These are phyloP conservation scores for Scytalidium sp. DNA, from an alignment of 2,329 filamentous ascomycete genomes.

Conservation along the genomic window DNA sequence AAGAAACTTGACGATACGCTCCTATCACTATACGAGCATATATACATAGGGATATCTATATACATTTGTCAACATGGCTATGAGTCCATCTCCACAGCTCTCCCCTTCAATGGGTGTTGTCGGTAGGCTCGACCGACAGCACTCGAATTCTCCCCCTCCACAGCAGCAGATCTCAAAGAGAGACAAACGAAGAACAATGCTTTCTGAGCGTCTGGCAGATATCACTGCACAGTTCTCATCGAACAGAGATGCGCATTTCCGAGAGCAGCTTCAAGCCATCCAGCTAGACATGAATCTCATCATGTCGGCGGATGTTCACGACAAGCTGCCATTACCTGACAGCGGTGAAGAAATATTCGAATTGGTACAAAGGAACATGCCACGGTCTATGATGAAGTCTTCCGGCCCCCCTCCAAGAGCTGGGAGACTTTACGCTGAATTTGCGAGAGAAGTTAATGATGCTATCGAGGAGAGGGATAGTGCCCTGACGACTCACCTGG, in stretches of 20 bases:
- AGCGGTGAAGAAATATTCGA: slow-evolving; percentile 37
- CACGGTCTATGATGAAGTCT: slow-evolving; percentile 28
- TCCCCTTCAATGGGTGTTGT: slow-evolving; percentile 23
- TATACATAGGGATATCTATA: background rate
- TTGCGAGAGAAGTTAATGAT: slow-evolving; percentile 83
- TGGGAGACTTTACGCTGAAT: slow-evolving; percentile 80
- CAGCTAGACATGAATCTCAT: slow-evolving; percentile 88
- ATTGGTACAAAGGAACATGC: slow-evolving; percentile 26
- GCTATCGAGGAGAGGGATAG: slow-evolving; percentile 84
- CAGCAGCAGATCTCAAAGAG: slow-evolving; percentile 62
- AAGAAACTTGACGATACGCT: no score
- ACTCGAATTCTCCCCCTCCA: slow-evolving; percentile 26
- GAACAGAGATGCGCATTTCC: slow-evolving; percentile 80
- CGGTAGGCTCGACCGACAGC: slow-evolving; percentile 21
- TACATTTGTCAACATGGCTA: slow-evolving; percentile 13
- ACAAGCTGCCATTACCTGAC: slow-evolving; percentile 62
- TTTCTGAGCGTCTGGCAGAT: slow-evolving; percentile 74
- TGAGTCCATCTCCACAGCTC: slow-evolving; percentile 26
- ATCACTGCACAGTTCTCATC: slow-evolving; percentile 76
- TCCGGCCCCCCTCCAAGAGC: slow-evolving; percentile 55
- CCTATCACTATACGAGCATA: background rate
- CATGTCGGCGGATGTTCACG: slow-evolving; percentile 79
- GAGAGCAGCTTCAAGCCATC: slow-evolving; percentile 86
- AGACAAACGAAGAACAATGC: slow-evolving; percentile 82
- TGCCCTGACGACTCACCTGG: slow-evolving; percentile 76